These are phyloP conservation scores for Clonostachys rhizophaga DNA, from an alignment of 2,329 filamentous ascomycete genomes.

Conservation along the genomic window DNA sequence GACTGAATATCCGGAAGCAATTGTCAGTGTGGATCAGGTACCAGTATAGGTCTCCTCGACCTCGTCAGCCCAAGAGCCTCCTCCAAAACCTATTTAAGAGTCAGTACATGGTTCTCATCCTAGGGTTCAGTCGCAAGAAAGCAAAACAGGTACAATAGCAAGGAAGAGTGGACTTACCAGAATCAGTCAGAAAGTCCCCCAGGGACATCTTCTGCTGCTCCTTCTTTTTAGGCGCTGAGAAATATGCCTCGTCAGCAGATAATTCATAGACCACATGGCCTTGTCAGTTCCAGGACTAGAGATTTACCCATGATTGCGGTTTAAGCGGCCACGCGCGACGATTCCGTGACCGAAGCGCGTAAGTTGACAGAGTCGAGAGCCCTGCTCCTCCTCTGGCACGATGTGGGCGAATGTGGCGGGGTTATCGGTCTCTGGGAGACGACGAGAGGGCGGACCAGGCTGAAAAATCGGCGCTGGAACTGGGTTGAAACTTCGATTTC, in stretches of 20 bases:
- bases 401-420: conserved; percentile 1
- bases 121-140: too few species aligned
- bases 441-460: too few species aligned
- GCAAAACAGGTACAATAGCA: neutral
- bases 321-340: conserved; percentile 41
- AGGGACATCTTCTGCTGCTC: conserved; percentile 96
- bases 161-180: conserved; percentile 57
- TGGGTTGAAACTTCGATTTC: too few species aligned
- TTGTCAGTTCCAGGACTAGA: neutral
- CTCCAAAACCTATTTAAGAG: conserved; percentile 41
- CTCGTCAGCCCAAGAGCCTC: conserved; percentile 94
- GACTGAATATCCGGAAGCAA: conserved; percentile 3
- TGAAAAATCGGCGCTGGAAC: too few species aligned
- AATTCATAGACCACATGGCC: conserved; percentile 1
- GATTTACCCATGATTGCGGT: conserved; percentile 61
- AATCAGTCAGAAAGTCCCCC: conserved; percentile 89
- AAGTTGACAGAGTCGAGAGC: conserved; percentile 18
- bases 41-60: conserved; percentile 77
- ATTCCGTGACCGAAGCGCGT: conserved; percentile 33
- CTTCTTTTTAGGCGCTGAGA: conserved; percentile 83
- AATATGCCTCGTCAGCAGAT: neutral
- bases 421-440: neutral
- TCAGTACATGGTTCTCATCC: too few species aligned
- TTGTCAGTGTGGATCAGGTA: conserved; percentile 7
- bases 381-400: conserved; percentile 4